Percentiles rank a stretch among this genome's conserved stretches.
These are phyloP conservation scores for Beauveria sp. DNA, from an alignment of 2,329 filamentous ascomycete species.

Conservation along the genomic window DNA sequence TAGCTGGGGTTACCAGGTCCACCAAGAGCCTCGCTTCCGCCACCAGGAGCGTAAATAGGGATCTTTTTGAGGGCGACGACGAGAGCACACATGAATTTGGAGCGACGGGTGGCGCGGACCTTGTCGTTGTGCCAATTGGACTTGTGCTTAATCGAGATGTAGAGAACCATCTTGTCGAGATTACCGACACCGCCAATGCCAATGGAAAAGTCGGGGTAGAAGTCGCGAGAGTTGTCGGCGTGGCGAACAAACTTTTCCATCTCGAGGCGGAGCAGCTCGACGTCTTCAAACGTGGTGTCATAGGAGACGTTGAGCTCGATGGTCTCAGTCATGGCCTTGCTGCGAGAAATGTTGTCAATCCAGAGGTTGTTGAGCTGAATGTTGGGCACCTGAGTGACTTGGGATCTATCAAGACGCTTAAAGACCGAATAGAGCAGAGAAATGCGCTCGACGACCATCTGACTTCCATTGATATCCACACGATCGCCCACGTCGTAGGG, in stretches of 20 bases:
- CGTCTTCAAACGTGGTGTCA: slow-evolving; percentile 81
- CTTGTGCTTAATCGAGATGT: slow-evolving; percentile 83
- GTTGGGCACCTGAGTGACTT: slow-evolving; percentile 74
- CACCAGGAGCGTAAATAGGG: slow-evolving; percentile 76
- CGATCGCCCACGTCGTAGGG: slow-evolving; percentile 94
- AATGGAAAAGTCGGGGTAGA: slow-evolving; percentile 75
- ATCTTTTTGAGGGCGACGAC: slow-evolving; percentile 78
- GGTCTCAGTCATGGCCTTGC: slow-evolving; percentile 83
- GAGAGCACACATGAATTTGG: slow-evolving; percentile 95
- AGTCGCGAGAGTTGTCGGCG: slow-evolving; percentile 84
- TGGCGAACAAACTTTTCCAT: slow-evolving; percentile 78
- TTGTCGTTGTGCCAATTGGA: slow-evolving; percentile 85
- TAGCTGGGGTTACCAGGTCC: slow-evolving; percentile 71
- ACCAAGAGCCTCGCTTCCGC: slow-evolving; percentile 54
- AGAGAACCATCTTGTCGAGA: slow-evolving; percentile 80
- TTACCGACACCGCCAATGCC: slow-evolving; percentile 72
- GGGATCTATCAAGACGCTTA: slow-evolving; percentile 72
- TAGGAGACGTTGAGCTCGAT: slow-evolving; percentile 75
- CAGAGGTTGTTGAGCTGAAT: slow-evolving; percentile 86
- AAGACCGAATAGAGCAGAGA: slow-evolving; percentile 91
- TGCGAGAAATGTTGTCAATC: slow-evolving; percentile 89
- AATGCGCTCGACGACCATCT: slow-evolving; percentile 84
- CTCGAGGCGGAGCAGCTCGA: slow-evolving; percentile 76
- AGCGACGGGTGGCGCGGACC: slow-evolving; percentile 71
- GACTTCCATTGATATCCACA: slow-evolving; percentile 66